Base-by-base conservation (phyloP, 2,329 filamentous ascomycete species). In the Cordyceps militaris region DNA sequence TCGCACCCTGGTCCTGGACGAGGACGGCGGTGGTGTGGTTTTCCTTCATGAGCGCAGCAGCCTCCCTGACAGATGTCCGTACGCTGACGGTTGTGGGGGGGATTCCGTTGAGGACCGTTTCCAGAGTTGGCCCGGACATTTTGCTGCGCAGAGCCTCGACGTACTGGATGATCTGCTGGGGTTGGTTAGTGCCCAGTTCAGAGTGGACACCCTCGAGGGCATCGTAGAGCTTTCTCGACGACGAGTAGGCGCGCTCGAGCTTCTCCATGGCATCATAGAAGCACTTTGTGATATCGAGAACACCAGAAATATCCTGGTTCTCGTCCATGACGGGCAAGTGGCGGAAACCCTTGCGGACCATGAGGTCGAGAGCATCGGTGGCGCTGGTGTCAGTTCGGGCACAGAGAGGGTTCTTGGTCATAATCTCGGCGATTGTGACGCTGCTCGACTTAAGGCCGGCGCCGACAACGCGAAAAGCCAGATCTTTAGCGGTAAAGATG, bases 211-310 rank as follows among this genome's bases (percentile, higher is more conserved):
- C 94, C 75, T 99, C 94, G 59, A 99, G 78, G 34, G 94, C 94
- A 78, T 97, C 94, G 72, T 99, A 97, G 23, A 99, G 82, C 74
- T 97, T 96, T 65, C 94, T 86, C n/a, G 94, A 99, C 16, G 94
- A 97, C 63, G 91, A 91, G 73, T 99, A 99, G 52, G 94, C 94
- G 53, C 94, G 88, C 79, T 99, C 94, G 60, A 99, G 78, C 79
- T 99, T 99, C 79, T 99, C 94, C 94, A 99, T 99, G 44, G 94
- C 94, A 75, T 99, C 94, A 75, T 99, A 99, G 74, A 99, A 99
- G 76, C 94, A 99, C 76, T 97, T 99, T 58, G 94, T 99, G 66
- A 99, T 99, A 73, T 99, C 94, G 56, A 99, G 79, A 64, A 99
- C 92, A 78, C 94, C 94, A 8, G 92, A 96, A 62, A 99, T 99